Base-by-base conservation (phyloP, 345 rosid species). In the Arabidopsis arenosa region DNA sequence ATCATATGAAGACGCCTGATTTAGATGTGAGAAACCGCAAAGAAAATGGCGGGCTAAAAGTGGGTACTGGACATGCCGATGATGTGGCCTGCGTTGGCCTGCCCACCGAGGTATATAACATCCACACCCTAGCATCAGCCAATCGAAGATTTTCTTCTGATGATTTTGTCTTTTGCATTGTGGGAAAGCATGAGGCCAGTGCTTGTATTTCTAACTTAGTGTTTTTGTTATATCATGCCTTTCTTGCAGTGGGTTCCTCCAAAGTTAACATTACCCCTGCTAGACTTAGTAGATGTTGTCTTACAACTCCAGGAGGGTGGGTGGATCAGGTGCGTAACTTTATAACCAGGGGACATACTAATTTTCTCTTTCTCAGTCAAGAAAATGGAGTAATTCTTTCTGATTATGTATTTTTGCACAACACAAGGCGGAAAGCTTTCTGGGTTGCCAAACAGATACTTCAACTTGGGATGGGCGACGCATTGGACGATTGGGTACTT, bases 401-500 rank as follows among this genome's bases (percentile, higher is more conserved):
- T 74, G 47, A 61, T 49, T 7, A 54, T 45, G 44, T 63, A 18
- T 32, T 65, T 79, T 26, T 79, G 53, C 60, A 73, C 39, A 45
- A 71, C 73, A 55, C 81, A 66, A 96, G 99, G 88, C 86, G 98
- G 81, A 86, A 96, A 81, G 96, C 97, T 17, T 96, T 96, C 76
- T 93, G 99, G 99, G 96, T 96, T 58, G 98, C 92, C 68, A 96
- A 96, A 84, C 99, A 96, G 85, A 77, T 96, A 64, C 86, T 96
- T 45, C 99, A 93, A 70, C 88, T 96, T 66, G 99, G 99, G 80
- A 96, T 96, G 99, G 97, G 99, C 5, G 99, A 96, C 85, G 99
- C 99, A 32, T 84, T 96, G 66, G 99, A 96, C 85, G 99, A 96
- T 79, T 96, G 99, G 99, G 76, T 96, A 74, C 76, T 96, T 11